phyloP scores from a whole-genome alignment of 352 stramenopile genomes.

The Phytophthora ohioensis region DNA sequence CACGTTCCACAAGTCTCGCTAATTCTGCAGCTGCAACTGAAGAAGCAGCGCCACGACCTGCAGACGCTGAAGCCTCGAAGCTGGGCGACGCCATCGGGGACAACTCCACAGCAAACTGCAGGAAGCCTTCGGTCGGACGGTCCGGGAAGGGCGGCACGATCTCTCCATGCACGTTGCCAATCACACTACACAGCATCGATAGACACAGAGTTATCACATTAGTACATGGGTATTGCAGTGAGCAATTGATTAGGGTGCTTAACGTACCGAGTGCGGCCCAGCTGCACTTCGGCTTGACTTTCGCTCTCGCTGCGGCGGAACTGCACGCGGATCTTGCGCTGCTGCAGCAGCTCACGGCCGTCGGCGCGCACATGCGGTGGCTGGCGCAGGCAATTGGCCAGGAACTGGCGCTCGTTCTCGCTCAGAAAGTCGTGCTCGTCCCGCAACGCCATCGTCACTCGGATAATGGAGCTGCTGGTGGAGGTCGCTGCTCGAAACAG shows the following conservation, averaged over 20 bases:
- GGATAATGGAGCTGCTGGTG: slow-evolving; percentile 19
- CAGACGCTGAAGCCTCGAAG: slow-evolving; percentile 62
- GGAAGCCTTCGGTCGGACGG: slow-evolving; percentile 86
- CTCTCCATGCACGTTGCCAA: slow-evolving; percentile 85
- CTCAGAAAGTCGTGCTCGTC: slow-evolving; percentile 82
- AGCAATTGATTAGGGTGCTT: background rate
- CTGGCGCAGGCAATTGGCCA: slow-evolving; percentile 68
- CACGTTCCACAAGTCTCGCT: slow-evolving; percentile 91
- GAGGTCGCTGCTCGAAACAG: slow-evolving; percentile 5
- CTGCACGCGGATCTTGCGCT: slow-evolving; percentile 86
- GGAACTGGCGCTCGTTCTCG: slow-evolving; percentile 85
- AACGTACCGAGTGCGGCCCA: slow-evolving; percentile 76
- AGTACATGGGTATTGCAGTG: slow-evolving; percentile 3
- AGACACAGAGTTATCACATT: background rate
- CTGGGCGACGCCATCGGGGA: slow-evolving; percentile 85
- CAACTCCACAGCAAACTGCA: slow-evolving; percentile 88
- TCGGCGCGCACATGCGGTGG: slow-evolving; percentile 73
- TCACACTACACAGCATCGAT: slow-evolving; percentile 50
- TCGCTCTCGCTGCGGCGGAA: slow-evolving; percentile 81
- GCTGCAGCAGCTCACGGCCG: slow-evolving; percentile 81
- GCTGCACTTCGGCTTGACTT: slow-evolving; percentile 82
- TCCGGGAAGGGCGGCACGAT: slow-evolving; percentile 90
- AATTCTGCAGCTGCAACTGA: slow-evolving; percentile 71
- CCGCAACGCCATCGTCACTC: slow-evolving; percentile 51
- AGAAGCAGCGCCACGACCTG: slow-evolving; percentile 53